Evolutionary conservation across 2,329 filamentous ascomycete genomes (phyloP).

Genomic region (Colletotrichum acutatum): DNA sequence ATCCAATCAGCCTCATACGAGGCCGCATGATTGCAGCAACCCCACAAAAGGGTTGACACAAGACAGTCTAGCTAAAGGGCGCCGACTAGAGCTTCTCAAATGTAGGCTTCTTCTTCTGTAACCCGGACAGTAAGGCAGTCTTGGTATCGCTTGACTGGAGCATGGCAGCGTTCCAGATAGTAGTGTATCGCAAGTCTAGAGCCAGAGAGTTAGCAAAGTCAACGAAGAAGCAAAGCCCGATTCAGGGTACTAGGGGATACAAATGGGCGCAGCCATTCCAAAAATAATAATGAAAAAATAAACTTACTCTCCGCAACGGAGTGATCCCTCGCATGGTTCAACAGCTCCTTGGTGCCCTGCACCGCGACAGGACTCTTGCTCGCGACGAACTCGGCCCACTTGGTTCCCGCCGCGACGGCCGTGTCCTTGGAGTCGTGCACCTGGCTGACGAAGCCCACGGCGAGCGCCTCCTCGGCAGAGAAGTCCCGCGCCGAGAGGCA

Average conservation of each 20-base stretch:
- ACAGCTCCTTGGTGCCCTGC: constrained; percentile 85
- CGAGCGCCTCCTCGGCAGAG: constrained; percentile 72
- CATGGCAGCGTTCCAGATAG: constrained; percentile 87
- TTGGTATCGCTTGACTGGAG: constrained; percentile 84
- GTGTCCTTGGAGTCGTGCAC: constrained; percentile 72
- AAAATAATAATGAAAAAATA: not conserved
- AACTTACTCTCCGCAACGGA: constrained; percentile 77
- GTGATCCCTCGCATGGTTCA: constrained; percentile 86
- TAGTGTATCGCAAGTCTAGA: constrained; percentile 80
- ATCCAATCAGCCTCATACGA: not conserved
- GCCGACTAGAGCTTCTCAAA: constrained; percentile 81
- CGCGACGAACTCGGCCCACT: constrained; percentile 74
- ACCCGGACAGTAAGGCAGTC: constrained; percentile 77
- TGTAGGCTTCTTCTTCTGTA: constrained; percentile 81
- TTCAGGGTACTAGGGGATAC: not conserved
- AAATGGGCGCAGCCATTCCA: not conserved
- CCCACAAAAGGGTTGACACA: no score
- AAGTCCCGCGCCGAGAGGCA: constrained; percentile 78
- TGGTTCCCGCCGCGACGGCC: constrained; percentile 70
- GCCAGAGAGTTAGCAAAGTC: not conserved
- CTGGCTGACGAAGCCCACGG: constrained; percentile 76
- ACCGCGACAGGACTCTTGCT: constrained; percentile 89
- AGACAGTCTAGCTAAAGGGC: not conserved
- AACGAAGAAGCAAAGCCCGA: not conserved
- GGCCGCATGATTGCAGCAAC: not conserved